Evolutionary conservation across 208 protist genomes (phyloP).

Genomic region (Blechomonas ayalai): DNA sequence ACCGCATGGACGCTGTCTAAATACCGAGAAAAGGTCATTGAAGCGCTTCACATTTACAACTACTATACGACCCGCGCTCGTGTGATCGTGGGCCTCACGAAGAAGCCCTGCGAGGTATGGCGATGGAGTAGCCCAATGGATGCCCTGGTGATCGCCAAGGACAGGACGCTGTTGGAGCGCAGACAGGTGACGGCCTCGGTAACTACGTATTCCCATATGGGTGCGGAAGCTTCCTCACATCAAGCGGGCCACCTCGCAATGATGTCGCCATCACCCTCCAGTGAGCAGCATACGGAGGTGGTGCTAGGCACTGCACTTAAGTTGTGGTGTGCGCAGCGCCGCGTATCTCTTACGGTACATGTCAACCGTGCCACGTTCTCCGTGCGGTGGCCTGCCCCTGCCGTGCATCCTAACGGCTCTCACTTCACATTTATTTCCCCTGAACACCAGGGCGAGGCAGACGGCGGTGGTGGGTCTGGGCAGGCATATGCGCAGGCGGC

Average conservation of each 20-base stretch:
- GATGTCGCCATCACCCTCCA: neutral
- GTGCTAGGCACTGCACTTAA: conserved; percentile 22
- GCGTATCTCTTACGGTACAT: conserved; percentile 63
- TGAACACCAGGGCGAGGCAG: neutral
- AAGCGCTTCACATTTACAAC: conserved; percentile 72
- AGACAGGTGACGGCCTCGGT: conserved; percentile 1
- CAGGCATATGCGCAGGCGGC: conserved; percentile 6
- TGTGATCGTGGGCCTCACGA: conserved; percentile 31
- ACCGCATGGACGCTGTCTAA: conserved; percentile 57
- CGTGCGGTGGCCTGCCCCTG: conserved; percentile 71
- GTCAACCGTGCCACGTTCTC: conserved; percentile 50
- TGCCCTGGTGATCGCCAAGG: conserved; percentile 4
- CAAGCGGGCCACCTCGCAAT: neutral
- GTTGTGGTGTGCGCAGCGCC: conserved; percentile 70
- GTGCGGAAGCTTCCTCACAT: neutral
- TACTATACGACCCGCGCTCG: conserved; percentile 43
- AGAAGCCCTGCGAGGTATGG: conserved; percentile 17
- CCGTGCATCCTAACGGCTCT: conserved; percentile 31
- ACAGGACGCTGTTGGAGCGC: conserved; percentile 1
- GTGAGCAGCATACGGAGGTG: conserved; percentile 2
- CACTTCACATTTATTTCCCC: conserved; percentile 17
- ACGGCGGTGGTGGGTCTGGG: no score
- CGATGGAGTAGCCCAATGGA: conserved; percentile 11
- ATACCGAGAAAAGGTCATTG: conserved; percentile 56
- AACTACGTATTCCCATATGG: neutral